Base-by-base conservation (phyloP, 1,284 basidiomycete species). In the Fistulinella cinereoalba region DNA sequence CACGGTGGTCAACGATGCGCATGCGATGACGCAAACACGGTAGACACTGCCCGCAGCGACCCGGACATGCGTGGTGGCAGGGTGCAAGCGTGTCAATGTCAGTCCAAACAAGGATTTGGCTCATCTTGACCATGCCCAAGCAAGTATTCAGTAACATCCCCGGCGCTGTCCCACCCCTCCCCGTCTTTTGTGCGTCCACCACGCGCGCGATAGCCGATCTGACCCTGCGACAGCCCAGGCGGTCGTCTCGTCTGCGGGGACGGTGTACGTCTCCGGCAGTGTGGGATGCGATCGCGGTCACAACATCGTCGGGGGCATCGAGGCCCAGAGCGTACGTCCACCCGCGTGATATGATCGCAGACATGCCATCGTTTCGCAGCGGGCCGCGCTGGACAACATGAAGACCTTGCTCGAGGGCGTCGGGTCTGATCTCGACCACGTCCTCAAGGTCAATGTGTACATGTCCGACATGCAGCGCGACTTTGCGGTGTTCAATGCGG, bases 361-460 rank as follows among this genome's bases (percentile, higher is more conserved):
- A 16, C 28, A 19, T 43, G 6, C 29, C 29, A 31, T 31, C 29
- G 27, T 31, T 2, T 29, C 8, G 32, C 50, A 85, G 81, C 70
- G 68, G 18, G 71, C 71, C 4, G 80, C 80, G 4, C 59, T 86
- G 21, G 72, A 79, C 49, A 86, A 86, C 61, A 69, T 86, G 45
- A 62, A 67, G 32, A 72, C 70, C 38, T 71, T 85, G 16, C 71
- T 86, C n/a, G 70, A 76, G 49, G 81, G 78, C 10, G 74, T 81
- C 5, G 83, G 82, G 23, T 80, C 80, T 0, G 70, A 69, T 15
- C 67, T 84, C 10, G 72, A 78, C 41, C 71, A 81, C 48, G 71
- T 83, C 32, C 69, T 86, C 57, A 86, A 86, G 65, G 75, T 71
- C 33, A 85, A 77, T 53, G 65, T 83, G 38, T 87, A 79, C 64